Conservation (phyloP, 495 filamentous ascomycete genomes). For the Aspergillus leporis region DNA sequence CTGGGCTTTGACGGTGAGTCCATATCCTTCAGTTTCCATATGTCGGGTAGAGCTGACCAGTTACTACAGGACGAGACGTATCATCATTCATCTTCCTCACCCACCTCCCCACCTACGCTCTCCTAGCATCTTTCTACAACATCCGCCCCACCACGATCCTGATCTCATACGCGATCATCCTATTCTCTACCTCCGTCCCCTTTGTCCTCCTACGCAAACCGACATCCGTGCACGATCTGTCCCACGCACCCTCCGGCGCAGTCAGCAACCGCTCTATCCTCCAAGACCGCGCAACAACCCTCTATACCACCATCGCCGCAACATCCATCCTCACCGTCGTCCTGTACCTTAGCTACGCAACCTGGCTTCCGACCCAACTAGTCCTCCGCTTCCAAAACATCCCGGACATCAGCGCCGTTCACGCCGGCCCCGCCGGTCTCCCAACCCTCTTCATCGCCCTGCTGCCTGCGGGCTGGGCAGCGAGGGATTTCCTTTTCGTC, state of each 20-base stretch:
- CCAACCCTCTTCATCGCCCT: constrained; percentile 51
- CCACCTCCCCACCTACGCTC: constrained; percentile 67
- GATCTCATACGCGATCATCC: constrained; percentile 60
- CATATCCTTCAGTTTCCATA: background rate
- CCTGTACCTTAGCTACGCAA: constrained; percentile 61
- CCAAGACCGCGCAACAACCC: constrained; percentile 60
- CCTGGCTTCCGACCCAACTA: constrained; percentile 65
- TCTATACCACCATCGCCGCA: constrained; percentile 64
- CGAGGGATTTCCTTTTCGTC: constrained; percentile 72
- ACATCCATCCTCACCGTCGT: constrained; percentile 66
- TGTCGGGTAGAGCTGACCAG: background rate
- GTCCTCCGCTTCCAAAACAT: constrained; percentile 70
- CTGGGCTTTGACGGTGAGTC: constrained; percentile 65
- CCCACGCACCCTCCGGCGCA: constrained; percentile 36
- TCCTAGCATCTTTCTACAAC: constrained; percentile 73
- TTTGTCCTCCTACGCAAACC: constrained; percentile 68
- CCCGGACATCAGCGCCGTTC: constrained; percentile 60
- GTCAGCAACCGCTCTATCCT: constrained; percentile 70
- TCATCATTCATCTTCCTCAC: constrained; percentile 66
- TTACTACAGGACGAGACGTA: constrained; percentile 62
- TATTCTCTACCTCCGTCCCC: constrained; percentile 65
- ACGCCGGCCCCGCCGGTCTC: constrained; percentile 53
- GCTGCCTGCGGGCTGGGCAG: constrained; percentile 66
- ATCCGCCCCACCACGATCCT: constrained; percentile 58
- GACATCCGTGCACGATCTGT: constrained; percentile 60